Evolutionary conservation across 139 green algal genomes (phyloP), one percentile per base, ranked within the genome.

Genomic region (Astrephomene gubernaculifera): DNA sequence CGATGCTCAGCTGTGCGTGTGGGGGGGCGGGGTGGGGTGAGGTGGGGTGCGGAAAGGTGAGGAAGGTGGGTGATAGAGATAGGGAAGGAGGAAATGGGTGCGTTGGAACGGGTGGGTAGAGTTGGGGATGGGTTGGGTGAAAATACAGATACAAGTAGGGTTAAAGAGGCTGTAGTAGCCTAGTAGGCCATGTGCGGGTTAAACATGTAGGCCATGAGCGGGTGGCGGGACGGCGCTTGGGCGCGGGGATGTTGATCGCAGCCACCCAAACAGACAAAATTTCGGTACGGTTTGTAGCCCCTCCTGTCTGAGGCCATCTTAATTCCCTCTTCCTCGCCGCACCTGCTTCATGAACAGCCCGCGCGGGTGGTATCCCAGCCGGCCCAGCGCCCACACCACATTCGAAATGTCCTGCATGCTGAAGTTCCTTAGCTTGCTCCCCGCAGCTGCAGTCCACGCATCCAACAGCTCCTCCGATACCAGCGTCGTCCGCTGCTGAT

Each of bases 371-470:
- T 67, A 74, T 22, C 44, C 44, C 61, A 84, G 78, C 17, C 63
- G 78, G 0, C 78, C 78, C 78, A 84, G 44, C n/a, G 78, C 78
- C 78, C 78, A 84, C 21, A 71, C 22, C 31, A 64, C 33, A 60
- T 84, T 84, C 31, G 76, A 83, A 10, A 83, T 54, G 61, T 83
- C 76, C n/a, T 78, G 61, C 78, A 75, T 74, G 60, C n/a, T 75
- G 43, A 84, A 65, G 4, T 22, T 24, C 22, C 43, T 36, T 22
- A 74, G 31, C 63, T 65, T 64, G 33, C 43, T 2, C 4, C 21
- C 31, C 22, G 63, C 33, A 0, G 78, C 78, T 9, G 24, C 61
- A 22, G 78, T 63, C 78, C 78, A 84, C 31, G 61, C 63, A 22
- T 64, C 78, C 61, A 84, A 43, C 63, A 74, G 33, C 21, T 21